These are phyloP conservation scores for Candida pini DNA, from an alignment of 805 yeast genomes.

Conservation along the genomic window DNA sequence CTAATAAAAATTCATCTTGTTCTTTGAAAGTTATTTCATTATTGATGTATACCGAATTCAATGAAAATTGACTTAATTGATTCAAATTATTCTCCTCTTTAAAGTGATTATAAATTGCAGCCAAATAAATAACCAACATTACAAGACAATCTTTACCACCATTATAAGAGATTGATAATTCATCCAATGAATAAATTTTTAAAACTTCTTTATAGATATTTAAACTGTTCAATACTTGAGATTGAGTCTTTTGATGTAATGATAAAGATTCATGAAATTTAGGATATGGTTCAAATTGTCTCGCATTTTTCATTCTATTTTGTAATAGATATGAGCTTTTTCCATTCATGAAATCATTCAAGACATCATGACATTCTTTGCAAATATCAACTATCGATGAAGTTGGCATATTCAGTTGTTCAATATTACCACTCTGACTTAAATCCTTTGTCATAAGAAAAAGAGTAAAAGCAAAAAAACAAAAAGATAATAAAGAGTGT, in stretches of 20 bases:
- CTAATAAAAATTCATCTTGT: conserved; percentile 57
- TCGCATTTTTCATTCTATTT: background rate
- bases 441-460: too few relatives aligned
- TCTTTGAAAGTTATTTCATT: conserved; percentile 69
- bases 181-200: conserved; percentile 28
- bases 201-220: conserved; percentile 15
- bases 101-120: conserved; percentile 34
- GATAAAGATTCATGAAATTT: conserved; percentile 9
- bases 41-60: conserved; percentile 65
- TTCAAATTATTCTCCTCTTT: conserved; percentile 10
- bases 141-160: conserved; percentile 98
- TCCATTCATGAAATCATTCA: conserved; percentile 11
- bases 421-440: too few relatives aligned
- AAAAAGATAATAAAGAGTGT: too few relatives aligned
- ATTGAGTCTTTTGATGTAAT: conserved; percentile 19
- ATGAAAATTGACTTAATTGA: conserved; percentile 17
- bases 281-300: conserved; percentile 8
- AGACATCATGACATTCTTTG: conserved; percentile 14
- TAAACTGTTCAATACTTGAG: conserved; percentile 19
- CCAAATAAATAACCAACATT: conserved; percentile 68
- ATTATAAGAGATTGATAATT: conserved; percentile 78
- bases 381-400: conserved; percentile 18
- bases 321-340: conserved; percentile 8
- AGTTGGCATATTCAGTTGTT: conserved; percentile 8
- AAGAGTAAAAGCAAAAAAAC: too few relatives aligned